Percentiles rank a stretch among this genome's conserved stretches.
These are phyloP conservation scores for Taphrina deformans DNA, from an alignment of 1,139 yeast species.

Conservation along the genomic window DNA sequence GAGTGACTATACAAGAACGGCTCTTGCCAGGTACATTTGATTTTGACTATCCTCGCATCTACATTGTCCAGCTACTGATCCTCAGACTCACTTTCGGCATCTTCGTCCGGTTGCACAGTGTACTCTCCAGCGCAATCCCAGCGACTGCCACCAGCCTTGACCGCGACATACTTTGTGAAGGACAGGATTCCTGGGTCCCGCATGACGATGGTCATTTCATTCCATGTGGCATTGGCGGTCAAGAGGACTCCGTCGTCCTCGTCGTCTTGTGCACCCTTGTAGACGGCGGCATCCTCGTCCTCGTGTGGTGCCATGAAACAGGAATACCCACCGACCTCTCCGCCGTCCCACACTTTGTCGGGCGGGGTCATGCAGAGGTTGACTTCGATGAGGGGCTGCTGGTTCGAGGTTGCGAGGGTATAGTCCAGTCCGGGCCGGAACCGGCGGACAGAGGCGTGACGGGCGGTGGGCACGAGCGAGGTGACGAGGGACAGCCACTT, in stretches of 20 bases:
- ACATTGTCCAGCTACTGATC: neutral
- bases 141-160: constrained; percentile 82
- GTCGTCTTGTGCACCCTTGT: constrained; percentile 45
- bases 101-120: neutral
- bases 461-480: constrained; percentile 62
- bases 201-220: constrained; percentile 70
- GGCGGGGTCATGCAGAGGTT: constrained; percentile 47
- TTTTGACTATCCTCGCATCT: neutral
- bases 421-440: constrained; percentile 95
- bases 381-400: constrained; percentile 38
- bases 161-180: constrained; percentile 88
- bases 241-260: constrained; percentile 78
- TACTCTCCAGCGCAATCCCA: constrained; percentile 84
- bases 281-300: constrained; percentile 43
- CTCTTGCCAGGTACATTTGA: neutral
- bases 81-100: neutral
- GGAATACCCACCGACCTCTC: constrained; percentile 93
- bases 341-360: constrained; percentile 45
- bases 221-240: constrained; percentile 83
- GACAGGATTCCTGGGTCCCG: constrained; percentile 83
- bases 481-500: constrained; percentile 71
- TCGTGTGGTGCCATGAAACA: constrained; percentile 61
- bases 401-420: constrained; percentile 80
- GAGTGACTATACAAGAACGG: too few relatives aligned
- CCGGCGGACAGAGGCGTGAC: constrained; percentile 71